Conservation (phyloP, 169 alveolate genomes). For the Babesia sp. region DNA sequence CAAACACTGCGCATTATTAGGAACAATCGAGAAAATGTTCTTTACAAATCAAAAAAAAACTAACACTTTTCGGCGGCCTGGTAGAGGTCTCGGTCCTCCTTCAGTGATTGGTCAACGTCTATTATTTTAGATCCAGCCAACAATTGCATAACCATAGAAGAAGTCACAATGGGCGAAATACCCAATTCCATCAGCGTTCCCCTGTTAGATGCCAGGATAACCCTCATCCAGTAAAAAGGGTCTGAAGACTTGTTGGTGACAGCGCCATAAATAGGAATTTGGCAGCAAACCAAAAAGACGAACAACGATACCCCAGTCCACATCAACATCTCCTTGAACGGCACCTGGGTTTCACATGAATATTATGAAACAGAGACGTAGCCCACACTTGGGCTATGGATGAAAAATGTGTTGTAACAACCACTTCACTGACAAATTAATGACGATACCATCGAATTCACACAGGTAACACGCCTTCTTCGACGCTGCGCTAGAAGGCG, state of each 20-base stretch:
- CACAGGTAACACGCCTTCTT: too few species aligned
- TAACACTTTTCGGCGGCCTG: constrained; percentile 91
- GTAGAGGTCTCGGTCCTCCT: constrained; percentile 97
- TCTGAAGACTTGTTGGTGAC: constrained; percentile 93
- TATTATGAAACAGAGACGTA: too few species aligned
- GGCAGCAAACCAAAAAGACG: constrained; percentile 96
- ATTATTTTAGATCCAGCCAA: constrained; percentile 98
- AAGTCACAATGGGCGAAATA: constrained; percentile 97
- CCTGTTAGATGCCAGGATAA: constrained; percentile 97
- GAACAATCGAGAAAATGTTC: constrained; percentile 42
- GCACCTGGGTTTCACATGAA: constrained; percentile 64
- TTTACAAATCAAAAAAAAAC: background rate
- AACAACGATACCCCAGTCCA: constrained; percentile 97
- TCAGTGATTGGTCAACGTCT: constrained; percentile 96
- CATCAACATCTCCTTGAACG: constrained; percentile 93
- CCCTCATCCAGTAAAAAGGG: constrained; percentile 99
- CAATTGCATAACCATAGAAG: constrained; percentile 99
- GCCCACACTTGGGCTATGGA: too few species aligned
- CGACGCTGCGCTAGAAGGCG: too few species aligned
- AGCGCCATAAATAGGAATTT: constrained; percentile 98
- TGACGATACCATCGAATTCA: too few species aligned
- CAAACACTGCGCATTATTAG: constrained; percentile 83
- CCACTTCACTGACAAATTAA: too few species aligned
- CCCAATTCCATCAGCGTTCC: constrained; percentile 99
- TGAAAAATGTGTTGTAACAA: too few species aligned